Conservation (phyloP, 2,329 filamentous ascomycete genomes). For the Scortechinia acanthostroma region DNA sequence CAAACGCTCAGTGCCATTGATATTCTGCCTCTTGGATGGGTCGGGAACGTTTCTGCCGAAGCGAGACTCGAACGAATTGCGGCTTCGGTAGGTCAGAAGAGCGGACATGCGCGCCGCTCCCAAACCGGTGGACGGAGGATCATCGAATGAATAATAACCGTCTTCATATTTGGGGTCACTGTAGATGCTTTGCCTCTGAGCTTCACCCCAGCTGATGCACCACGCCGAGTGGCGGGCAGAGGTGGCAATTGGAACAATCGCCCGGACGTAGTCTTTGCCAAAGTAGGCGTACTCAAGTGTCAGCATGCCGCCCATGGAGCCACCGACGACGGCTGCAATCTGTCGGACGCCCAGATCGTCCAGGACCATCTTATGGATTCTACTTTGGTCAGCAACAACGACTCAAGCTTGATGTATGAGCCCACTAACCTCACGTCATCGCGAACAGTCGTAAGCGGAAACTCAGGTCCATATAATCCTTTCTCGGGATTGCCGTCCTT, state of each 20-base stretch:
- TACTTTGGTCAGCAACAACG: constrained; percentile 9
- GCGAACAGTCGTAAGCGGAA: constrained; percentile 60
- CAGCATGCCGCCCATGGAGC: constrained; percentile 51
- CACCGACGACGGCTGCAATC: constrained; percentile 44
- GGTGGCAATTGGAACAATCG: constrained; percentile 45
- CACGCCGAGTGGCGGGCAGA: constrained; percentile 46
- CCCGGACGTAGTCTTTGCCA: constrained; percentile 35
- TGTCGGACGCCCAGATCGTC: constrained; percentile 43
- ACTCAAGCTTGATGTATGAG: background rate
- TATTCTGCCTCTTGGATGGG: constrained; percentile 47
- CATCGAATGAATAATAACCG: constrained; percentile 20
- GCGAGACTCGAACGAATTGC: constrained; percentile 19
- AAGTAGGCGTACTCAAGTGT: constrained; percentile 46
- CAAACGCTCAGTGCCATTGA: constrained; percentile 26
- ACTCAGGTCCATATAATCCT: constrained; percentile 53
- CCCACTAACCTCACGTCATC: constrained; percentile 47
- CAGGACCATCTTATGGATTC: constrained; percentile 43
- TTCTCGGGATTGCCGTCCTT: constrained; percentile 1
- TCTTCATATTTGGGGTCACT: constrained; percentile 18
- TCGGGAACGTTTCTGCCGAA: constrained; percentile 45
- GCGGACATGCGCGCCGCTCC: constrained; percentile 25
- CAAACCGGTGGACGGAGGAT: constrained; percentile 20
- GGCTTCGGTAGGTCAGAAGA: constrained; percentile 26
- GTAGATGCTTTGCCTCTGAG: constrained; percentile 39
- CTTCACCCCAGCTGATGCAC: constrained; percentile 52